A percentile compares a stretch with the other conserved stretches of the same genome.
Evolutionary conservation across 2,329 filamentous ascomycete genomes (phyloP).

Genomic region (Botrytis sinoallii): DNA sequence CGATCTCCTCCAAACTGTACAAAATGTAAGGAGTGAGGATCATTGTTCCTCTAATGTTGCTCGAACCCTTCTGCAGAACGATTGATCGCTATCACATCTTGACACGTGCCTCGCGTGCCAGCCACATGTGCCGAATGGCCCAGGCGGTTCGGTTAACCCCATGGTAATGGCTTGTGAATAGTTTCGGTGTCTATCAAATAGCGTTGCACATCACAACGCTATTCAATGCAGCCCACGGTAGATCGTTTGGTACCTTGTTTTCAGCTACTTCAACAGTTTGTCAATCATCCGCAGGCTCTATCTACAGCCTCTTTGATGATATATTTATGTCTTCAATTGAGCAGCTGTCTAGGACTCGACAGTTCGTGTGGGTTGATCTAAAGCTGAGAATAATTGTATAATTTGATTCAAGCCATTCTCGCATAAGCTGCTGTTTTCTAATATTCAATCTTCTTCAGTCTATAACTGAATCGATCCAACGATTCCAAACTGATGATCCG

Average conservation of each 20-base stretch:
- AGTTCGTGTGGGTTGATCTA: background rate
- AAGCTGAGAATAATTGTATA: background rate
- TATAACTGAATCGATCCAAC: background rate
- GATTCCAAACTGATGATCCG: background rate
- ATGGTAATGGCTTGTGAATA: background rate
- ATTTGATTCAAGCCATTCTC: background rate
- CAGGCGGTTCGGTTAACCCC: background rate
- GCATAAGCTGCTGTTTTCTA: background rate
- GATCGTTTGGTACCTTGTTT: background rate
- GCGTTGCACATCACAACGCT: constrained; percentile 4
- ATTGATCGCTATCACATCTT: background rate
- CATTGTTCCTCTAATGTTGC: background rate
- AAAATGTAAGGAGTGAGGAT: background rate
- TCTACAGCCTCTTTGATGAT: background rate
- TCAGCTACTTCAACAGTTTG: background rate
- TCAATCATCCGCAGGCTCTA: background rate
- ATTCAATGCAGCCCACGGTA: background rate
- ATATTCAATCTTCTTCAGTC: background rate
- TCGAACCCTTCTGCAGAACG: background rate
- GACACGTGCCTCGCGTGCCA: background rate
- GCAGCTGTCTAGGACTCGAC: background rate
- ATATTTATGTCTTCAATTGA: background rate
- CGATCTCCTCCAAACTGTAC: background rate
- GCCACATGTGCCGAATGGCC: background rate
- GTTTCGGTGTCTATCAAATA: background rate